Evolutionary conservation across 441 rosid species (phyloP).

Genomic region (Eutrema salsugineum): DNA sequence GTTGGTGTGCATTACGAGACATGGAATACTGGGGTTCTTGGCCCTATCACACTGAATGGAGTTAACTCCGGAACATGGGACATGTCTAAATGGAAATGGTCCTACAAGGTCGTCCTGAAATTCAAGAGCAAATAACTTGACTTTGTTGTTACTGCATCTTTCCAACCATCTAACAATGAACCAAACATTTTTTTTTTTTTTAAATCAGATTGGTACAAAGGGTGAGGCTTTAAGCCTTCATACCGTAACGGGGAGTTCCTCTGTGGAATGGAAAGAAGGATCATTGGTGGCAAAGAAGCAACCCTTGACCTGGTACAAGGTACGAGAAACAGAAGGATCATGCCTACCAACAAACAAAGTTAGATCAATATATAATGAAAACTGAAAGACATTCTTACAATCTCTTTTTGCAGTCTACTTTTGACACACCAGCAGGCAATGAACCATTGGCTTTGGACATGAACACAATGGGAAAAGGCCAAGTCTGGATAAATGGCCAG

Average conservation of each 20-base stretch:
- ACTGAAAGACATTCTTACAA: neutral
- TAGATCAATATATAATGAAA: neutral
- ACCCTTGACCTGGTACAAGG: constrained; percentile 71
- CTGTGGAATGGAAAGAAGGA: constrained; percentile 52
- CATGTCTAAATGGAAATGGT: constrained; percentile 63
- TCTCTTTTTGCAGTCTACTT: constrained; percentile 40
- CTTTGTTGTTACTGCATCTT: neutral
- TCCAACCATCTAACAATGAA: neutral
- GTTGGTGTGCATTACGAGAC: constrained; percentile 56
- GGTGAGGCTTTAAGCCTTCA: constrained; percentile 49
- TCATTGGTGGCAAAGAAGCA: constrained; percentile 40
- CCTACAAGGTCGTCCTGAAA: constrained; percentile 53
- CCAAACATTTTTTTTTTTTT: neutral
- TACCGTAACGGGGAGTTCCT: constrained; percentile 36
- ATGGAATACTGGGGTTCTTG: constrained; percentile 59
- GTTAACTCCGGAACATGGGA: constrained; percentile 57
- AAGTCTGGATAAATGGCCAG: constrained; percentile 60
- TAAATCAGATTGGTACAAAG: constrained; percentile 44
- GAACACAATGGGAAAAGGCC: constrained; percentile 71
- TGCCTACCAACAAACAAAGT: neutral
- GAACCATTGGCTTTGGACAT: constrained; percentile 65
- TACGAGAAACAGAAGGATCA: constrained; percentile 24
- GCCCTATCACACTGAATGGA: constrained; percentile 57
- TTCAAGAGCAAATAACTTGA: neutral
- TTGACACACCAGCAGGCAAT: constrained; percentile 42